A percentile compares a stretch with the other conserved stretches of the same genome.
These are phyloP conservation scores for Aurinia saxatilis DNA, from an alignment of 345 rosid species.

Conservation along the genomic window DNA sequence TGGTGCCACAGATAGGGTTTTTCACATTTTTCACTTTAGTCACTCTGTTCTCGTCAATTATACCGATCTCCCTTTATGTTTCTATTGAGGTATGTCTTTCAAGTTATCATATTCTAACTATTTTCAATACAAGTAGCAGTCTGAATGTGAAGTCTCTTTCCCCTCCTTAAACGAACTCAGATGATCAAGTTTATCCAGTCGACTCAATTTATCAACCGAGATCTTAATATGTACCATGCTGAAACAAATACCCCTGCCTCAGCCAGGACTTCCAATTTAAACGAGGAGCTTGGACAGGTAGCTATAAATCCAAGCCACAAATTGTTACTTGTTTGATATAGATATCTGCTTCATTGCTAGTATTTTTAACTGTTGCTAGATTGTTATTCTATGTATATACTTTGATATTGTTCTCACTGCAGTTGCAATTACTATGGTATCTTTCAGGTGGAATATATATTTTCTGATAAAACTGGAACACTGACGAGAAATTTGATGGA, in stretches of 20 bases:
- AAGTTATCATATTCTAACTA: constrained; percentile 2
- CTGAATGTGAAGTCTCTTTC: constrained; percentile 15
- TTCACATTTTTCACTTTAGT: constrained; percentile 81
- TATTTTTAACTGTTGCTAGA: not conserved
- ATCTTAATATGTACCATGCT: constrained; percentile 80
- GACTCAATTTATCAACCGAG: constrained; percentile 94
- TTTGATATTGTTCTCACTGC: constrained; percentile 4
- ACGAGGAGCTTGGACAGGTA: constrained; percentile 99
- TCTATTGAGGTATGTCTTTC: constrained; percentile 77
- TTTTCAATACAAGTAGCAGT: not conserved
- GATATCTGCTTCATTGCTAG: not conserved
- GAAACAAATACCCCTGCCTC: constrained; percentile 91
- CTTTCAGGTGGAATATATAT: constrained; percentile 90
- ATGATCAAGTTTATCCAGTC: constrained; percentile 97
- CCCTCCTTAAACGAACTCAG: constrained; percentile 37
- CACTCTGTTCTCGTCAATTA: constrained; percentile 89
- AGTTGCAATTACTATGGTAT: not conserved
- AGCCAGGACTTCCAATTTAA: constrained; percentile 96
- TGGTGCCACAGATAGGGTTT: constrained; percentile 58
- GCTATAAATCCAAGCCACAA: constrained; percentile 6
- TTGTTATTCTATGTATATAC: not conserved
- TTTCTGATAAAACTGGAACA: constrained; percentile 99
- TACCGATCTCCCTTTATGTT: constrained; percentile 95
- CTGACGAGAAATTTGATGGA: constrained; percentile 98
- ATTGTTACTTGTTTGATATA: constrained; percentile 4